Evolutionary conservation across 805 yeast genomes (phyloP), one percentile per base, ranked within the genome.

Genomic region (Brettanomyces sp.): DNA sequence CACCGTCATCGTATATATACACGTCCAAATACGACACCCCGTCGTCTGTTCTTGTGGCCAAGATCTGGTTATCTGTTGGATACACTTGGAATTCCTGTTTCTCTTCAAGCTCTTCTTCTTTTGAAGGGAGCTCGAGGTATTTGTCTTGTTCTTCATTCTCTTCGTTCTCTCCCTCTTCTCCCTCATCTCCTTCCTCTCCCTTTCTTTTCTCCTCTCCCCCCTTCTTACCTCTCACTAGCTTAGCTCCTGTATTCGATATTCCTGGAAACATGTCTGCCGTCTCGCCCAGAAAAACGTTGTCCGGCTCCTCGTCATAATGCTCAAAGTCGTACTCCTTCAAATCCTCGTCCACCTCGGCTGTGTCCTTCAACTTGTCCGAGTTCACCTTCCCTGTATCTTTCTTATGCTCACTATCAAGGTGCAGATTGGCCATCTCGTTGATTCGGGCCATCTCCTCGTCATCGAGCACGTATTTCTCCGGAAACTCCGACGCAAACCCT

Each of bases 21-120:
- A 91, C 95, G 58, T 93, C 98, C 58, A 93, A 70, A 59, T 83
- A 85, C 5, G 96, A 88, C 41, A 93, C 73, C 43, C 91, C 97
- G 64, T 93, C 99, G 61, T 93, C 98, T 3, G 99, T 93, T 69
- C 96, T 82, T 1, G 97, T 82, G 7, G 96, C 89, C 53, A 93
- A 73, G 30, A 93, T 76, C 69, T 93, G 67, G 61, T 88, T 93
- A 64, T 93, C 99, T 1, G 93, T 82, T 41, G 95, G 91, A 56
- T 84, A 81, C 37, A 93, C 80, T 60, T 86, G 96, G 56, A 81
- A 70, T 62, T 91, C 97, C 51, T 80, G 76, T 56, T 82, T 82
- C 52, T 87, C 96, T 63, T 89, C 95, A 40, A 75, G 74, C 3
- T 61, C 59, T 12, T 88, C 96, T 39, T 69, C 70, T 43, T 75